Conservation (phyloP, 2,329 filamentous ascomycete species). For the Cordyceps cicadae region DNA sequence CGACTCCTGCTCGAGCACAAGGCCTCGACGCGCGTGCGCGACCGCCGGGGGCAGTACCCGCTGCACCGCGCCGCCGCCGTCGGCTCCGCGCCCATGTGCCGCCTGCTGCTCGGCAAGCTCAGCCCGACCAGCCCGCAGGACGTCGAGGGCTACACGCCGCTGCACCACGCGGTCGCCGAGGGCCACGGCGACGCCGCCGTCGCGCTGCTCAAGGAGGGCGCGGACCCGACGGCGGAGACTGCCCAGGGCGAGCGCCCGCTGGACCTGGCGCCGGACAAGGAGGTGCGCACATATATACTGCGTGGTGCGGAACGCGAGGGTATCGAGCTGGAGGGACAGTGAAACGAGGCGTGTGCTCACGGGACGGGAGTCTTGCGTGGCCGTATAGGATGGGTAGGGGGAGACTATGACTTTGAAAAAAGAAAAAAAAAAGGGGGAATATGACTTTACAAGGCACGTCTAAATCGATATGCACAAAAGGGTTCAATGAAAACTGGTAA, state of each 20-base stretch:
- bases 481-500: not conserved
- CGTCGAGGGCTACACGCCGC: constrained; percentile 70
- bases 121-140: constrained; percentile 83
- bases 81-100: constrained; percentile 81
- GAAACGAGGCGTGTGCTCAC: not conserved
- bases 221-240: constrained; percentile 72
- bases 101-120: constrained; percentile 63
- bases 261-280: constrained; percentile 76
- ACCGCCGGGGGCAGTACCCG: constrained; percentile 80
- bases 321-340: constrained; percentile 45
- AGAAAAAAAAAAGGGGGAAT: not conserved
- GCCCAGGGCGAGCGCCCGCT: constrained; percentile 62
- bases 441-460: not conserved
- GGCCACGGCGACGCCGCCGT: constrained; percentile 76
- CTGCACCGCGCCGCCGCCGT: constrained; percentile 87
- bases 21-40: constrained; percentile 71
- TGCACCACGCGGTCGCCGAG: constrained; percentile 81
- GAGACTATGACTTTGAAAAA: not conserved
- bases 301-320: constrained; percentile 77
- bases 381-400: constrained; percentile 1
- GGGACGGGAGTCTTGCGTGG: too few species aligned
- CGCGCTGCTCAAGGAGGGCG: constrained; percentile 72
- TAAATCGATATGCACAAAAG: not conserved
- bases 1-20: constrained; percentile 67
- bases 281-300: constrained; percentile 65